Percentiles rank a stretch among this genome's conserved stretches.
Conservation (phyloP, 345 rosid genomes). For the Camelina sativa region DNA sequence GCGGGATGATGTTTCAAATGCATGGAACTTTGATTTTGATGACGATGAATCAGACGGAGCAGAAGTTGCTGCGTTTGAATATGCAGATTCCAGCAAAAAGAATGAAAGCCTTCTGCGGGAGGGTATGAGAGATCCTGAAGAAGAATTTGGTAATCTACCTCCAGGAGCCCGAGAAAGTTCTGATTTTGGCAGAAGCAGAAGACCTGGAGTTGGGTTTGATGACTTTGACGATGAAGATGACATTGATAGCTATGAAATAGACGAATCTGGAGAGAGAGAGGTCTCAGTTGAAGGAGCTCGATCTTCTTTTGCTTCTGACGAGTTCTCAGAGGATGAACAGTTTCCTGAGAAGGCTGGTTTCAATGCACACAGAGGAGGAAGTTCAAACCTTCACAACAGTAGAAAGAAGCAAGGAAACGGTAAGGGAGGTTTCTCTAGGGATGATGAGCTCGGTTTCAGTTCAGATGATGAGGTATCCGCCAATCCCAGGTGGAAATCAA, state of each 20-base stretch:
- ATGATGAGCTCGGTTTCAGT: conserved; percentile 57
- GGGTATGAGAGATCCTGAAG: conserved; percentile 50
- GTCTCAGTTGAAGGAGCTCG: conserved; percentile 37
- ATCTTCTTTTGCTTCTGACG: conserved; percentile 41
- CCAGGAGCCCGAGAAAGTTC: conserved; percentile 53
- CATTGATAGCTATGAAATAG: conserved; percentile 87
- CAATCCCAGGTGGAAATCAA: conserved; percentile 73
- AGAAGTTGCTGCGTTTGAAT: conserved; percentile 91
- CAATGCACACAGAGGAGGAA: conserved; percentile 38
- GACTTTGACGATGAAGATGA: conserved; percentile 96
- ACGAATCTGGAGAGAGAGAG: conserved; percentile 47
- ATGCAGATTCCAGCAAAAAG: conserved; percentile 65
- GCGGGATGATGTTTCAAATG: conserved; percentile 71
- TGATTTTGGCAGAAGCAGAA: conserved; percentile 44
- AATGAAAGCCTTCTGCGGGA: conserved; percentile 46
- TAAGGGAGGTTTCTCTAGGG: conserved; percentile 49
- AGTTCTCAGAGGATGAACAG: conserved; percentile 53
- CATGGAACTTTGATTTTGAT: conserved; percentile 97
- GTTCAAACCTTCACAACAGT: conserved; percentile 36
- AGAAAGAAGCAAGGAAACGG: conserved; percentile 44
- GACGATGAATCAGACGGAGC: conserved; percentile 98
- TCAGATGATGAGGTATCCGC: conserved; percentile 63
- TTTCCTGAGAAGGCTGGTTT: conserved; percentile 53
- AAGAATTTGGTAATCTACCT: conserved; percentile 43
- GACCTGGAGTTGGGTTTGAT: conserved; percentile 73